A percentile compares a stretch with the other conserved stretches of the same genome.
These are phyloP conservation scores for Scheffersomyces cryptocercus DNA, from an alignment of 1,139 yeast species.

Conservation along the genomic window DNA sequence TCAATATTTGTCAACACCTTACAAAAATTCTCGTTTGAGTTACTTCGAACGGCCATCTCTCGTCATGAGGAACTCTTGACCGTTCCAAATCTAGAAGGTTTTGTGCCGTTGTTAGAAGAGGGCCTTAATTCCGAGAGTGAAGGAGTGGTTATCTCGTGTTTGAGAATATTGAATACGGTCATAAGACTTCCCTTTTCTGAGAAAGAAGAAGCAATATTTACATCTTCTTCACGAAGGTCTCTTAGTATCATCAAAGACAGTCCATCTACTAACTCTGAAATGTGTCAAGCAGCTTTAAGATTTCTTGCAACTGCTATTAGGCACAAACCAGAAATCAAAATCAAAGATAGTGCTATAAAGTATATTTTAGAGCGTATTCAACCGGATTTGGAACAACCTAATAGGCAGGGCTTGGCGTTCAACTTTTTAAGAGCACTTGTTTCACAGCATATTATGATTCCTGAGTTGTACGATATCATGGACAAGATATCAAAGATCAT, in stretches of 20 bases:
- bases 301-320: slow-evolving; percentile 74
- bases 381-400: slow-evolving; percentile 92
- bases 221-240: slow-evolving; percentile 61
- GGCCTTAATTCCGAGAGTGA: slow-evolving; percentile 70
- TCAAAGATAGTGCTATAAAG: slow-evolving; percentile 74
- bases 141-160: slow-evolving; percentile 66
- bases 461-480: slow-evolving; percentile 90
- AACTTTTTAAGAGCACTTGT: slow-evolving; percentile 77
- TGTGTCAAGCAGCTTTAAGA: slow-evolving; percentile 81
- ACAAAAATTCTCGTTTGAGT: slow-evolving; percentile 77
- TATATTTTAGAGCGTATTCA: slow-evolving; percentile 73
- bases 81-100: slow-evolving; percentile 64
- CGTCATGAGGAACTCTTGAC: slow-evolving; percentile 60
- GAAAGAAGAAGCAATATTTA: slow-evolving; percentile 53
- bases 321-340: slow-evolving; percentile 61
- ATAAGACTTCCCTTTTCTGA: slow-evolving; percentile 65
- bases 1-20: slow-evolving; percentile 56
- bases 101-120: slow-evolving; percentile 68
- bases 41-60: slow-evolving; percentile 69
- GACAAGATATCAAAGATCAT: slow-evolving; percentile 78
- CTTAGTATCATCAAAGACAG: slow-evolving; percentile 70
- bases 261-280: slow-evolving; percentile 75
- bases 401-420: slow-evolving; percentile 85
- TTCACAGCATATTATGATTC: slow-evolving; percentile 70
- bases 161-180: slow-evolving; percentile 62